Conservation (phyloP, 208 protist genomes). For the Trypanosoma caninum region DNA sequence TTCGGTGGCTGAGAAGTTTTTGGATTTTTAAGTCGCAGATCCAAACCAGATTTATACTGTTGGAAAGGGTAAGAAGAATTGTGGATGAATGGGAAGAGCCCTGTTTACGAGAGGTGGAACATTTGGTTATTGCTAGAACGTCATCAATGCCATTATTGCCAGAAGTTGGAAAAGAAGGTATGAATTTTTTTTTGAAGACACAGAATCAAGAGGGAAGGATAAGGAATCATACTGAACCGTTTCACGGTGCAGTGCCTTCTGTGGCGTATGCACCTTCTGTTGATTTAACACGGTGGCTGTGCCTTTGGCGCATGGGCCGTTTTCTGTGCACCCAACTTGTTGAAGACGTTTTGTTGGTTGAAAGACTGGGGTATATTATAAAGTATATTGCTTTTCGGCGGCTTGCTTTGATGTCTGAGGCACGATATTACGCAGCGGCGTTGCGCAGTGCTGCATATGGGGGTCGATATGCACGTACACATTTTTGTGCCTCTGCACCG, state of each 20-base stretch:
- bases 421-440: slow-evolving; percentile 20
- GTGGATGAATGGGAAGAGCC: slow-evolving; percentile 40
- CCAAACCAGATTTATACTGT: slow-evolving; percentile 31
- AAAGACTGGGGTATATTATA: slow-evolving; percentile 25
- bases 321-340: slow-evolving; percentile 8
- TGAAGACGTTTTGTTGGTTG: slow-evolving; percentile 16
- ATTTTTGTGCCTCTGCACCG: background rate
- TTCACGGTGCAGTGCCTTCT: slow-evolving; percentile 21
- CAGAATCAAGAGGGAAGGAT: background rate
- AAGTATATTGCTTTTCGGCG: slow-evolving; percentile 25
- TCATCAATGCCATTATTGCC: background rate
- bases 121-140: background rate
- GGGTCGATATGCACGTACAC: too few relatives aligned
- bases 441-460: slow-evolving; percentile 11
- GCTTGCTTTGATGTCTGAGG: slow-evolving; percentile 20
- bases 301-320: slow-evolving; percentile 17
- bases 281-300: slow-evolving; percentile 12
- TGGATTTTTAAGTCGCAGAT: slow-evolving; percentile 26
- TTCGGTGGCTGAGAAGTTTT: slow-evolving; percentile 9
- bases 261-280: slow-evolving; percentile 23
- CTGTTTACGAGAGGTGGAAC: slow-evolving; percentile 32
- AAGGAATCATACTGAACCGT: background rate
- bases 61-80: slow-evolving; percentile 23
- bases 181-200: slow-evolving; percentile 1
- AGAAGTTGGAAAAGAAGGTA: too few relatives aligned